These are phyloP conservation scores for Penicillium crustosum DNA, from an alignment of 2,329 filamentous ascomycete species.

Conservation along the genomic window DNA sequence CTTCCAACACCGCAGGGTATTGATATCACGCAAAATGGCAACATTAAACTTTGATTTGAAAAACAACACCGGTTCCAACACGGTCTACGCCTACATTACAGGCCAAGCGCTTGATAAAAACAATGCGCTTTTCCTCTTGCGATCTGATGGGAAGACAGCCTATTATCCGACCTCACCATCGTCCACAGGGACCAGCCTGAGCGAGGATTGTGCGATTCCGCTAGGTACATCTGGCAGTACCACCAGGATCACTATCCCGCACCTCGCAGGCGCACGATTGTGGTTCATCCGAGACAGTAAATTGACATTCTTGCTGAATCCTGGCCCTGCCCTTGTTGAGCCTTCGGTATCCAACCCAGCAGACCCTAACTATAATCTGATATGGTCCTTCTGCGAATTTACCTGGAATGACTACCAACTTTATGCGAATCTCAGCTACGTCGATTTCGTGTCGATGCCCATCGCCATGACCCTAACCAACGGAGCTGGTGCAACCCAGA, in stretches of 20 bases:
- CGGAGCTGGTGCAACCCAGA: constrained; percentile 45
- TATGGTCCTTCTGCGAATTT: constrained; percentile 70
- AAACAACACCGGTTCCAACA: constrained; percentile 63
- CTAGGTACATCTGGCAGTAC: constrained; percentile 62
- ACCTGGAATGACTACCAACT: constrained; percentile 63
- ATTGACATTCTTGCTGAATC: constrained; percentile 70
- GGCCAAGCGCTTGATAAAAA: constrained; percentile 62
- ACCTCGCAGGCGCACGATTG: constrained; percentile 68
- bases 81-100: constrained; percentile 69
- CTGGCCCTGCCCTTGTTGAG: constrained; percentile 70
- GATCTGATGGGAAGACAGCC: constrained; percentile 63
- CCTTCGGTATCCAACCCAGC: constrained; percentile 67
- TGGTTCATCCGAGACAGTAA: constrained; percentile 65
- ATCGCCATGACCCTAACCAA: constrained; percentile 56
- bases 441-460: constrained; percentile 72
- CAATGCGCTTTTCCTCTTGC: constrained; percentile 61
- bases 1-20: neutral
- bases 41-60: constrained; percentile 62
- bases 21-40: constrained; percentile 16
- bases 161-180: constrained; percentile 64
- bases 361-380: constrained; percentile 61
- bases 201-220: constrained; percentile 61
- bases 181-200: constrained; percentile 51
- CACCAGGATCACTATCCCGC: constrained; percentile 64
- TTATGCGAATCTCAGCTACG: constrained; percentile 70